These are phyloP conservation scores for Anisodus tanguticus DNA, from an alignment of 257 asterid genomes.

Conservation along the genomic window DNA sequence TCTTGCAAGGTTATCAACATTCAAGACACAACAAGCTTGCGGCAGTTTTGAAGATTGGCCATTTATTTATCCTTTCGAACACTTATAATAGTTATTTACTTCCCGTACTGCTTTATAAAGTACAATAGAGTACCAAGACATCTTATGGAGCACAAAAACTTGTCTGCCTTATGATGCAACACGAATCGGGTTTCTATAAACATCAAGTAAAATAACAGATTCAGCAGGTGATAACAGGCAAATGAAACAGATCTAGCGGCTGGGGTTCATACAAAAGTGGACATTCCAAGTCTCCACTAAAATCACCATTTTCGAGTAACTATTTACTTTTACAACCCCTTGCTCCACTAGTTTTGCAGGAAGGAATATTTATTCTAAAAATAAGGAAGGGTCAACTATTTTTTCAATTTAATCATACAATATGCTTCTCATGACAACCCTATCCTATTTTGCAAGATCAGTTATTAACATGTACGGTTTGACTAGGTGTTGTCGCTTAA, in stretches of 20 bases:
- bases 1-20: too few relatives aligned
- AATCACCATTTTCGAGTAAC: background rate
- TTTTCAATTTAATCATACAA: background rate
- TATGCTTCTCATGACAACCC: background rate
- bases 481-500: background rate
- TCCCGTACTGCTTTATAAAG: too few relatives aligned
- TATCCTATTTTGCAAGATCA: background rate
- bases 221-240: background rate
- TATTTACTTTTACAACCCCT: background rate
- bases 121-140: too few relatives aligned
- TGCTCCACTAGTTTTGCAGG: background rate
- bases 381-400: background rate
- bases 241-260: background rate
- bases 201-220: background rate
- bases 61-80: too few relatives aligned
- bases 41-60: too few relatives aligned
- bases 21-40: too few relatives aligned
- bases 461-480: background rate
- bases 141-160: background rate
- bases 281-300: background rate
- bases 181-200: background rate
- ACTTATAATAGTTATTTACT: too few relatives aligned
- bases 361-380: background rate
- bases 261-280: background rate
- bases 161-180: background rate